Percentiles rank a stretch among this genome's conserved stretches.
Conservation (phyloP, 2,329 filamentous ascomycete genomes). For the Aspergillus awamori region DNA sequence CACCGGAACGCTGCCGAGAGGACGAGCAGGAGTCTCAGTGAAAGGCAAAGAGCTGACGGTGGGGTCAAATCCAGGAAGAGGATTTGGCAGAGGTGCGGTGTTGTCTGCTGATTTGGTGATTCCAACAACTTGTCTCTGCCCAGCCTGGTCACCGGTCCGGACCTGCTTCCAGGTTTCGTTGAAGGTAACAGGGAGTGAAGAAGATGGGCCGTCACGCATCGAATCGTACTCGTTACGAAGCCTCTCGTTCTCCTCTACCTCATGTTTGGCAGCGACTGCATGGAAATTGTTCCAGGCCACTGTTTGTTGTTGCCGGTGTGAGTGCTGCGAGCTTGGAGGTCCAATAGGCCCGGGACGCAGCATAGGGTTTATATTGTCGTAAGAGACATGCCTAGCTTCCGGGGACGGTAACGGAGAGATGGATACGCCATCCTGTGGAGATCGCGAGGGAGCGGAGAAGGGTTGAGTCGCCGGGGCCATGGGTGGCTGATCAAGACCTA, state of each 20-base stretch:
- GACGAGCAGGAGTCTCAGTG: slow-evolving; percentile 37
- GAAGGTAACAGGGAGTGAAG: slow-evolving; percentile 41
- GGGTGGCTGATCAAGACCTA: slow-evolving; percentile 44
- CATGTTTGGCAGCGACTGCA: slow-evolving; percentile 41
- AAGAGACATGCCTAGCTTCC: slow-evolving; percentile 40
- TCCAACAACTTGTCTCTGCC: slow-evolving; percentile 42
- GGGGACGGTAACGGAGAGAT: slow-evolving; percentile 43
- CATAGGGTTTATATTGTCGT: slow-evolving; percentile 45
- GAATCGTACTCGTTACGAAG: slow-evolving; percentile 44
- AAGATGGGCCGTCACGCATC: slow-evolving; percentile 37
- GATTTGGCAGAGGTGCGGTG: slow-evolving; percentile 32
- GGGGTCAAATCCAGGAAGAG: slow-evolving; percentile 41
- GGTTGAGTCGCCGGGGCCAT: slow-evolving; percentile 38
- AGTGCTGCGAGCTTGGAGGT: slow-evolving; percentile 44
- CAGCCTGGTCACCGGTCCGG: slow-evolving; percentile 43
- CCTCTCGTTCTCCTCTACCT: slow-evolving; percentile 46
- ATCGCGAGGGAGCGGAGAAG: slow-evolving; percentile 34
- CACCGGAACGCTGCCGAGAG: slow-evolving; percentile 37
- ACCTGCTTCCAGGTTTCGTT: slow-evolving; percentile 53
- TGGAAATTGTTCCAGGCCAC: slow-evolving; percentile 52
- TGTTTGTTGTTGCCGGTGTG: slow-evolving; percentile 37
- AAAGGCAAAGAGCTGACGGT: slow-evolving; percentile 41
- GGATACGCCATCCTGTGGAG: slow-evolving; percentile 38
- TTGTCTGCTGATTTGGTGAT: slow-evolving; percentile 39
- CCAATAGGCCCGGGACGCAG: slow-evolving; percentile 51